phyloP scores from a whole-genome alignment of 2,329 filamentous ascomycete genomes.

The Fonsecaea nubica region DNA sequence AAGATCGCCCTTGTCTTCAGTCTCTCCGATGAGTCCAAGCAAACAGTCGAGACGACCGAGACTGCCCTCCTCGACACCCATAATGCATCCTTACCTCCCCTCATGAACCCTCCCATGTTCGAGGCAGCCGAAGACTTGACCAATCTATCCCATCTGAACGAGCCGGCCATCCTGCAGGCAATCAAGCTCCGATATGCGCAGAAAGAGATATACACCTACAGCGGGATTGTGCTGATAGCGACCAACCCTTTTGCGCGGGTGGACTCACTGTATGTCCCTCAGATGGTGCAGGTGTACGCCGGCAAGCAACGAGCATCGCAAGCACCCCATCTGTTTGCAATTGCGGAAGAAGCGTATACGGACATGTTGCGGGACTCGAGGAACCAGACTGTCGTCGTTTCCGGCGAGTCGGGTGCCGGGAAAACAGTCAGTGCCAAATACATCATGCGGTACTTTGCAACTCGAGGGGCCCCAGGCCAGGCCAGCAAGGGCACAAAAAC shows the following conservation, averaged over 20 bases:
- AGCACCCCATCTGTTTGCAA: conserved; percentile 96
- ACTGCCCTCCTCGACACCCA: conserved; percentile 74
- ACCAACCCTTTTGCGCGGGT: conserved; percentile 98
- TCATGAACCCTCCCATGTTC: conserved; percentile 98
- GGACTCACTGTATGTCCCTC: conserved; percentile 96
- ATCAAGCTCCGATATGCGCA: conserved; percentile 96
- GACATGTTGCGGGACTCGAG: conserved; percentile 96
- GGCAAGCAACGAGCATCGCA: conserved; percentile 96
- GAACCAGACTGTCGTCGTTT: conserved; percentile 99
- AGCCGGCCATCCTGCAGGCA: conserved; percentile 95
- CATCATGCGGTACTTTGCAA: conserved; percentile 99
- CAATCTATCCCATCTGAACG: conserved; percentile 96
- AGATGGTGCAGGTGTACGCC: conserved; percentile 99
- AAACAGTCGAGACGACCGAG: conserved; percentile 77
- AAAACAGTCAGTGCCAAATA: conserved; percentile 99
- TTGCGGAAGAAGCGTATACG: conserved; percentile 97
- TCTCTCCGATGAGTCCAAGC: conserved; percentile 84
- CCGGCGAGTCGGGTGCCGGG: conserved; percentile 95
- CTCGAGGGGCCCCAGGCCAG: conserved; percentile 89
- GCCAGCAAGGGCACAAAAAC: conserved; percentile 79
- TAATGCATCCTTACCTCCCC: conserved; percentile 78
- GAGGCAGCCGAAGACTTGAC: conserved; percentile 98
- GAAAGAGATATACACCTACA: conserved; percentile 99
- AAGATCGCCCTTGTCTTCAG: conserved; percentile 74
- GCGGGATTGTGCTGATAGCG: conserved; percentile 96